Base-by-base conservation (phyloP, 140 eudicot genomes). In the Oenanthe javanica region DNA sequence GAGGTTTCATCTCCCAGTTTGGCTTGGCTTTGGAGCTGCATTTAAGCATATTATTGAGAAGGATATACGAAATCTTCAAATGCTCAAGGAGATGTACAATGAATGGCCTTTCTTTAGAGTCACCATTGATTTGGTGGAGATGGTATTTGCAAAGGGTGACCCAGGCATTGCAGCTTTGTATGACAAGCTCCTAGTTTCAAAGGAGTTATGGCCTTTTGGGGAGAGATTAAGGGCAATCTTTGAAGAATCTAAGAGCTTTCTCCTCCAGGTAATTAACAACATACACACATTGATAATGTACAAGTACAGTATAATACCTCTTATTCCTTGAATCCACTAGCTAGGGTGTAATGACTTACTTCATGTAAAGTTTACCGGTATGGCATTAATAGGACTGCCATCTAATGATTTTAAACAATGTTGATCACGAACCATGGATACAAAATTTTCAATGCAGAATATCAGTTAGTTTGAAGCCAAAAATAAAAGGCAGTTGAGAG, bases 101-200 rank as follows among this genome's bases (percentile, higher is more conserved):
- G 84, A 57, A 48, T 92, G 96, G 93, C 93, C 97, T 78, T 92
- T 92, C 89, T 92, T 90, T 81, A 85, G 97, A 82, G 97, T 92
- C 11, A 90, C 97, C 6, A 92, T 92, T 69, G 97, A 92, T 82
- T 85, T 92, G 85, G 79, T 92, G 45, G 97, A 90, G 82, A 92
- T 92, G 96, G 97, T 92, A 42, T 90, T 92, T 46, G 96, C 97
- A 55, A 92, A 92, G 85, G 97, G 97, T 27, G 92, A 92, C 83
- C 97, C 96, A 0, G 89, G 87, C 75, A 92, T 92, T 67, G 92
- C 96, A 12, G 88, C 93, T 67, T 84, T 92, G 86, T 90, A 92
- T 79, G 97, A 90, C 82, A 90, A 90, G 78, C 93, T 92, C n/a
- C 84, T 92, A 31, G 97, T 92, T 12, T 83, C 96, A 0, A 77